phyloP scores from a whole-genome alignment of 208 protist species.

The Acanthamoeba royreba region DNA sequence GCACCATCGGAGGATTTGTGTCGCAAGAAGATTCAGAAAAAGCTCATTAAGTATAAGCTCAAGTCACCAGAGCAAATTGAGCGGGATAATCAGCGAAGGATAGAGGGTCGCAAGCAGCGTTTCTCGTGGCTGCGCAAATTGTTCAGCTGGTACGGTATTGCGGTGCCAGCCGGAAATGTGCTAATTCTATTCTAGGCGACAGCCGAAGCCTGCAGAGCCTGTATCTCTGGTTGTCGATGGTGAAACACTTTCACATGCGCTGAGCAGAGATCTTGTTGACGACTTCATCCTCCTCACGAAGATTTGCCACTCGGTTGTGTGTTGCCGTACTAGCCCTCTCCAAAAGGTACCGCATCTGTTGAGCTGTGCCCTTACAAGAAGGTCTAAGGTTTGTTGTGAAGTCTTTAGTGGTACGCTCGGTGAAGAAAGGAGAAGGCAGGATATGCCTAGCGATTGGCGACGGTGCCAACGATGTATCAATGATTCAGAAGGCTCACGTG shows the following conservation, averaged over 20 bases:
- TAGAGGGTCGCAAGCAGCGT: neutral
- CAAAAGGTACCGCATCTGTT: constrained; percentile 60
- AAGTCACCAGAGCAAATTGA: neutral
- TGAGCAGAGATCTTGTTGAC: neutral
- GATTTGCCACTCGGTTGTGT: constrained; percentile 48
- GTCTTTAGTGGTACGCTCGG: constrained; percentile 51
- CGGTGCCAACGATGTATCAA: constrained; percentile 82
- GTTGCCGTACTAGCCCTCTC: constrained; percentile 28
- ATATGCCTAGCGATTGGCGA: constrained; percentile 78
- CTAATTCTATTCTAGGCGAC: neutral
- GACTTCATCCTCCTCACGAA: neutral
- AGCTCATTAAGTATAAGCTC: neutral
- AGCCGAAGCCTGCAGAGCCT: neutral
- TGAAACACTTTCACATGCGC: neutral
- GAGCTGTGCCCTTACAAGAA: no score
- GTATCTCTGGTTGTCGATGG: constrained; percentile 6
- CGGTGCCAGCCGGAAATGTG: no score
- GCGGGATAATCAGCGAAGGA: neutral
- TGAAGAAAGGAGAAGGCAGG: constrained; percentile 31
- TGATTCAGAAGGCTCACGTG: constrained; percentile 81
- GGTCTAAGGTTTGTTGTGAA: no score
- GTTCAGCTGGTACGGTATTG: neutral
- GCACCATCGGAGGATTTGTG: neutral
- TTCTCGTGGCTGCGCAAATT: neutral
- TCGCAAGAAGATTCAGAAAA: neutral